These are phyloP conservation scores for Aureobasidium sp. DNA, from an alignment of 2,329 filamentous ascomycete species.

Conservation along the genomic window DNA sequence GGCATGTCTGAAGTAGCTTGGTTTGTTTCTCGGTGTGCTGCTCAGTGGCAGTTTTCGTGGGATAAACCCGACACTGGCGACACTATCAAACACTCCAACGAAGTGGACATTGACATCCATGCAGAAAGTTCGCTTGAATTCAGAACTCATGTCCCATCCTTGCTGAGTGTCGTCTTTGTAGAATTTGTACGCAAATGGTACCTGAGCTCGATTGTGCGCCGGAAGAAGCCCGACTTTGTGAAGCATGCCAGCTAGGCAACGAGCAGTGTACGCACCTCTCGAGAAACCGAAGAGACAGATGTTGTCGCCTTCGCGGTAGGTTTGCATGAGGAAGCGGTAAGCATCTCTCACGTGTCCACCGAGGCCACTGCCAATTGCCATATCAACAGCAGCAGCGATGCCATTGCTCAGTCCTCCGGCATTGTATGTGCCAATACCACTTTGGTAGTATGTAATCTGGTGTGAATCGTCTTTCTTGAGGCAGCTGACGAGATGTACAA, in stretches of 20 bases:
- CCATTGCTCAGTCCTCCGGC: constrained; percentile 31
- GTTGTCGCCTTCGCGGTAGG: constrained; percentile 38
- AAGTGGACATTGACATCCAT: constrained; percentile 35
- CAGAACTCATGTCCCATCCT: constrained; percentile 32
- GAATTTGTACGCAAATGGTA: constrained; percentile 36
- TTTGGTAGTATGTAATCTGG: constrained; percentile 36
- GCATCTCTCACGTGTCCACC: constrained; percentile 34
- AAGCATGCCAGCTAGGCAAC: constrained; percentile 39
- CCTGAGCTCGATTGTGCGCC: constrained; percentile 27
- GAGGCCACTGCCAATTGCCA: constrained; percentile 36
- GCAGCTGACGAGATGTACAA: constrained; percentile 35
- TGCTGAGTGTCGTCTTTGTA: constrained; percentile 33
- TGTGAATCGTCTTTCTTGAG: constrained; percentile 34
- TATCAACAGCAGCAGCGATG: constrained; percentile 32
- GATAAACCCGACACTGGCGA: constrained; percentile 34
- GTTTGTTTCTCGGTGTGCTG: constrained; percentile 28
- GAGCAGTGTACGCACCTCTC: constrained; percentile 42
- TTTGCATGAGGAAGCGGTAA: constrained; percentile 40
- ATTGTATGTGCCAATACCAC: constrained; percentile 39
- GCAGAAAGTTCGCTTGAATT: constrained; percentile 39
- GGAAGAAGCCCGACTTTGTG: constrained; percentile 33
- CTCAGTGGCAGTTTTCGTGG: constrained; percentile 31
- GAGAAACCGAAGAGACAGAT: constrained; percentile 44
- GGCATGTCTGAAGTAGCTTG: constrained; percentile 34
- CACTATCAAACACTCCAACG: constrained; percentile 35